phyloP scores from a whole-genome alignment of 2,329 filamentous ascomycete species.

The Furcasterigmium sp. region DNA sequence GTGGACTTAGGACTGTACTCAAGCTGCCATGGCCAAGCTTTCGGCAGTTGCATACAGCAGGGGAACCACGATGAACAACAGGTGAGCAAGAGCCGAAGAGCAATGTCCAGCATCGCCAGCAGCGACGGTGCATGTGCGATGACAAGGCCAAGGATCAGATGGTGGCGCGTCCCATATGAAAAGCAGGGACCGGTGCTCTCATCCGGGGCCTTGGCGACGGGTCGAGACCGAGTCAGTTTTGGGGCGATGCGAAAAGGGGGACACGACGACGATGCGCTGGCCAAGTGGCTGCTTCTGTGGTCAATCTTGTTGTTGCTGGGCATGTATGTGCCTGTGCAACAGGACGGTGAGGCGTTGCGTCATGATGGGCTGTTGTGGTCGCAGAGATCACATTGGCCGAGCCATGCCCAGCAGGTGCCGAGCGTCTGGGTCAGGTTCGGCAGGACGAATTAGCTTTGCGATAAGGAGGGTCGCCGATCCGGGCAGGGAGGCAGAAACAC shows the following conservation, averaged over 20 bases:
- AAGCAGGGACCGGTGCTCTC: not conserved
- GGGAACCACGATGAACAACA: conserved; percentile 6
- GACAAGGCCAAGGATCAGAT: not conserved
- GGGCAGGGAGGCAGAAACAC: too few species aligned
- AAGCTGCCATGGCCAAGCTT: too few species aligned
- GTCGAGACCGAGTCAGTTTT: not conserved
- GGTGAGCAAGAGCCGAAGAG: too few species aligned
- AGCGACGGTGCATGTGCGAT: not conserved
- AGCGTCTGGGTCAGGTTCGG: not conserved
- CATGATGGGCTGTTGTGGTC: not conserved
- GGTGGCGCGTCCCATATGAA: too few species aligned
- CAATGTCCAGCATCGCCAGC: too few species aligned
- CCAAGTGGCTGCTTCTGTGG: not conserved
- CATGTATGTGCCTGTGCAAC: not conserved
- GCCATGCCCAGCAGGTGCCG: not conserved
- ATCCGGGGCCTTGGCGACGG: not conserved
- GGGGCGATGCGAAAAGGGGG: too few species aligned
- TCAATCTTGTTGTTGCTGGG: not conserved
- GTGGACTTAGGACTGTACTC: too few species aligned
- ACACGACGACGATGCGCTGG: not conserved
- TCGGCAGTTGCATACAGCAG: too few species aligned
- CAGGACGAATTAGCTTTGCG: not conserved
- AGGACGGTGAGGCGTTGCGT: not conserved
- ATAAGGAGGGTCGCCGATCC: too few species aligned
- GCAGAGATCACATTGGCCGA: not conserved